Conservation (phyloP, 169 alveolate species). For the Eimeria tenella region DNA sequence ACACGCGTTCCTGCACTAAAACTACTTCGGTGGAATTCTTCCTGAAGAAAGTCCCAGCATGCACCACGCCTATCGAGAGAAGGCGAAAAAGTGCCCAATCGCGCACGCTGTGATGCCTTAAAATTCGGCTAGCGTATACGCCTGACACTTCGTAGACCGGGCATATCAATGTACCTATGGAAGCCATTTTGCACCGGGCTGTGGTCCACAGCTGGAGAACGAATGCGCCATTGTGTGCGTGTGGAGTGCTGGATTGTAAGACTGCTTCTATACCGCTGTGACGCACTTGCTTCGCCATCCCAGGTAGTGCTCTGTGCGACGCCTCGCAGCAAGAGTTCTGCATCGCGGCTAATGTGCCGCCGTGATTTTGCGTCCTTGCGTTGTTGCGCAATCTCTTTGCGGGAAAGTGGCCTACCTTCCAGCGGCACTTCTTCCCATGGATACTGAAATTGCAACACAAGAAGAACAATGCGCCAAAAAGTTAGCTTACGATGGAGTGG, state of each 20-base stretch:
- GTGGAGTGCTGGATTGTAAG: not conserved
- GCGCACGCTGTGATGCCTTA: too few species aligned
- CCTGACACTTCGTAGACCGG: slow-evolving; percentile 40
- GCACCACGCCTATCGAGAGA: too few species aligned
- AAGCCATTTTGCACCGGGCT: not conserved
- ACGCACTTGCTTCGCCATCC: slow-evolving; percentile 31
- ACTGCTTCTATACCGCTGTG: not conserved
- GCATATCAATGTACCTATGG: not conserved
- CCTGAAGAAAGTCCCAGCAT: too few species aligned
- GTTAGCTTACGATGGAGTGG: too few species aligned
- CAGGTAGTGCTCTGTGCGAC: not conserved
- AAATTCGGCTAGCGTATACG: slow-evolving; percentile 39
- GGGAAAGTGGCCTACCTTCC: slow-evolving; percentile 50
- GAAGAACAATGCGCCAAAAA: not conserved
- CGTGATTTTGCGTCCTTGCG: slow-evolving; percentile 39
- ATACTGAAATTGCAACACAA: slow-evolving; percentile 56
- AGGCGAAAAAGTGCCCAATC: too few species aligned
- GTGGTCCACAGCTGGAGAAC: slow-evolving; percentile 22
- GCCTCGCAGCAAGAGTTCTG: slow-evolving; percentile 46
- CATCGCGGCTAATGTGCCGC: slow-evolving; percentile 58
- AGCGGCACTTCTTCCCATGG: slow-evolving; percentile 70
- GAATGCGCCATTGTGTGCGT: not conserved
- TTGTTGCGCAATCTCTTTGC: slow-evolving; percentile 42
- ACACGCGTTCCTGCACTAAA: too few species aligned
- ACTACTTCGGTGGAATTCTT: too few species aligned